Evolutionary conservation across 23 red algal species (phyloP).

Genomic region (Gracilariopsis chorda): DNA sequence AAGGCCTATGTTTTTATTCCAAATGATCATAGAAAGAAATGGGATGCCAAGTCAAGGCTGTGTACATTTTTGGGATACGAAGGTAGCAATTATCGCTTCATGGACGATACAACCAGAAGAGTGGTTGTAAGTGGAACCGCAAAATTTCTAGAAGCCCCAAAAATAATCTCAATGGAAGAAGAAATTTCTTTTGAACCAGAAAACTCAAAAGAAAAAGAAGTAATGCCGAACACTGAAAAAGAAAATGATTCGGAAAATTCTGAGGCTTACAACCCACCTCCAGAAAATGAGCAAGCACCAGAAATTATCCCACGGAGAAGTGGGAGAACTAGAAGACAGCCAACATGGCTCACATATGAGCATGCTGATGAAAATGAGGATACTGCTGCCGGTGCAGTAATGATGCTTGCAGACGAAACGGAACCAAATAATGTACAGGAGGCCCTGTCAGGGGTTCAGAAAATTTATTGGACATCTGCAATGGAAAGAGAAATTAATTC

Average conservation of each 20-base stretch:
- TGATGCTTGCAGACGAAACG: not conserved
- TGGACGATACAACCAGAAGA: not conserved
- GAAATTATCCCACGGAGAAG: not conserved
- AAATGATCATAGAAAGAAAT: not conserved
- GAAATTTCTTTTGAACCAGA: too few relatives aligned
- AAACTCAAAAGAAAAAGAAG: too few relatives aligned
- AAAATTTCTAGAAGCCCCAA: not conserved
- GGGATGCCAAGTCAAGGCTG: not conserved
- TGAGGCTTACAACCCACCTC: too few relatives aligned
- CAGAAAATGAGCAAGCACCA: not conserved
- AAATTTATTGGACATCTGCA: not conserved
- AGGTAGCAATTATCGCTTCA: not conserved
- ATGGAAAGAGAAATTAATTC: not conserved
- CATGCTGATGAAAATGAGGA: not conserved
- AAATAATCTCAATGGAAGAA: too few relatives aligned
- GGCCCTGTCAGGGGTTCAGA: not conserved
- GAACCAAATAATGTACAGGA: not conserved
- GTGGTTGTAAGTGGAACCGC: not conserved
- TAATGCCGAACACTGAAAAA: too few relatives aligned
- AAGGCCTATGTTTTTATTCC: slow-evolving; percentile 14
- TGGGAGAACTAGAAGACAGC: not conserved
- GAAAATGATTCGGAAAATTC: too few relatives aligned
- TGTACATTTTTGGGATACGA: slow-evolving; percentile 23
- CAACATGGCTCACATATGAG: slow-evolving; percentile 15
- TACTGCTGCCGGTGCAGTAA: not conserved